Percentiles rank a stretch among this genome's conserved stretches.
These are phyloP conservation scores for Pleurotus cornucopiae DNA, from an alignment of 768 basidiomycete genomes.

Conservation along the genomic window DNA sequence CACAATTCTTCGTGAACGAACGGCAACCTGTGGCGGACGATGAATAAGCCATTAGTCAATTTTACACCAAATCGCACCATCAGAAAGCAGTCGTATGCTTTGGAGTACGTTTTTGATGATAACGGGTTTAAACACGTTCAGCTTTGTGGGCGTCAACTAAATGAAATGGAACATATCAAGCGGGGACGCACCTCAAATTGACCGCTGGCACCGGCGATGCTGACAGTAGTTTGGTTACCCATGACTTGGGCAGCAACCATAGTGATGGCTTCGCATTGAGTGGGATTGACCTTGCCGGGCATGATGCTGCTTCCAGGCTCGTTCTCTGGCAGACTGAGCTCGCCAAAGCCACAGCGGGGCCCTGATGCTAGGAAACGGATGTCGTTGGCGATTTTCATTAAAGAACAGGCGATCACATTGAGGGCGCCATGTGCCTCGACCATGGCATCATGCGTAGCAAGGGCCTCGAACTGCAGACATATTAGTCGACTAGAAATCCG, in stretches of 20 bases:
- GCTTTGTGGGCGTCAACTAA: conserved; percentile 33
- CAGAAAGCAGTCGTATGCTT: conserved; percentile 89
- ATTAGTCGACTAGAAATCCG: no score
- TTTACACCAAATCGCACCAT: conserved; percentile 50
- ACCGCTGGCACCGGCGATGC: conserved; percentile 89
- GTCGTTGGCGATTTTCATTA: conserved; percentile 99
- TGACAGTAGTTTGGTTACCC: conserved; percentile 93
- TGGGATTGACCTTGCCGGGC: conserved; percentile 99
- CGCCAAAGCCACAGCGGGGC: conserved; percentile 95
- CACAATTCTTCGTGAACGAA: conserved; percentile 96
- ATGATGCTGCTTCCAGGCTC: conserved; percentile 99
- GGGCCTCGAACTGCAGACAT: conserved; percentile 80
- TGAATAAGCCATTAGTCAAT: conserved; percentile 11
- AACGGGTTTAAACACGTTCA: conserved; percentile 99
- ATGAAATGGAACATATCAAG: not conserved
- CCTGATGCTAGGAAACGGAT: conserved; percentile 97
- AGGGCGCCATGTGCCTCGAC: conserved; percentile 97
- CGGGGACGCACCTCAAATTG: conserved; percentile 81
- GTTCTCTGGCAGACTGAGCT: conserved; percentile 92
- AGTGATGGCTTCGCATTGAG: conserved; percentile 97
- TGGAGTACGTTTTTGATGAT: conserved; percentile 98
- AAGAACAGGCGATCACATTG: conserved; percentile 91
- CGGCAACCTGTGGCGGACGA: conserved; percentile 53
- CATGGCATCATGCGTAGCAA: conserved; percentile 96
- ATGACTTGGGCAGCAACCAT: conserved; percentile 99